Base-by-base conservation (phyloP, 192 early-diverging fungal genomes). In the Dimargaris cristalligena region DNA sequence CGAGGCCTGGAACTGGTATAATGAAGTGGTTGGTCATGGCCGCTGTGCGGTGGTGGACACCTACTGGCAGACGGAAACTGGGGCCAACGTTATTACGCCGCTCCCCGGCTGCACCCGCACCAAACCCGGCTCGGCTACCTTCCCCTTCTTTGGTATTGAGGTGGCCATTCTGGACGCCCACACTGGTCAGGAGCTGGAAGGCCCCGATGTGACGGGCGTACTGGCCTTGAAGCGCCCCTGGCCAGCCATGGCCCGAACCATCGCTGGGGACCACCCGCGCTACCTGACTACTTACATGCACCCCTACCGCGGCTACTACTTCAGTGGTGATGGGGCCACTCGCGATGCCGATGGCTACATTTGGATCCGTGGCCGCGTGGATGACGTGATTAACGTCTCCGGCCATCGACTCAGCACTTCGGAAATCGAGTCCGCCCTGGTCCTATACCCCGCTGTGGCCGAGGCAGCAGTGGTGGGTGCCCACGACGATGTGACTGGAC, bases 61-160 rank as follows among this genome's bases (percentile, higher is more conserved):
- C 10, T 97, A 94, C 82, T 88, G 86, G 84, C n/a, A n/a, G n/a
- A n/a, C n/a, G n/a, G n/a, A n/a, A n/a, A n/a, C n/a, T n/a, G n/a
- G n/a, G n/a, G n/a, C n/a, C 82, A 85, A 89, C 62, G 83, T 97
- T 38, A 67, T 97, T 33, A 82, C 90, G 1, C 92, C 92, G 34
- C 72, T 97, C 22, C 94, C 94, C n/a, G 89, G 90, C 35, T 84
- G 81, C 44, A 86, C 79, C 4, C 67, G 82, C 23, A 90, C 89
- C 60, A 97, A 97, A 74, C 89, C 94, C 35, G 94, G 94, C 38
- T 88, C 89, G 2, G 94, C 94, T 13, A 94, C 91, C 4, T 78
- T 91, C 60, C 92, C 94, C 48, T 97, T 97, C 81, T 97, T 97
- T 75, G 94, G 94, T 65, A 78, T 97, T 35, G 88, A 93, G 51